Conservation (phyloP, 345 rosid genomes). For the Eucalyptus globulus region DNA sequence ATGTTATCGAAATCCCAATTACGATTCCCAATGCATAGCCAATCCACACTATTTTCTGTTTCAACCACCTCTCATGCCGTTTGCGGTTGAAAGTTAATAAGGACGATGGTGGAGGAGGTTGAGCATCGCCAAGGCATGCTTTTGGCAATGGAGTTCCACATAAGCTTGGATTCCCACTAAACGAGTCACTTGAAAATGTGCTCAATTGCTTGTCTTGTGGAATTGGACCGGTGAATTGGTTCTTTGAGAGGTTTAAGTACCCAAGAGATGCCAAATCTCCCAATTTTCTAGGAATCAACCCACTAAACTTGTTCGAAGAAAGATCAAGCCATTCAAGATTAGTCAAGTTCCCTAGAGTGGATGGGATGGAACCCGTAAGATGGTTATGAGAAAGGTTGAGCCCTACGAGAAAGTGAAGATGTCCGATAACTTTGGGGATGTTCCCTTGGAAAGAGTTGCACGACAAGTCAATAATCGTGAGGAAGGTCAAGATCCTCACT, state of each 20-base stretch:
- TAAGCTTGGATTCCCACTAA: neutral
- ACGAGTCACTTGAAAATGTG: neutral
- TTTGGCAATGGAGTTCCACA: neutral
- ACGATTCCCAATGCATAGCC: neutral
- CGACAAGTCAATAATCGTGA: neutral
- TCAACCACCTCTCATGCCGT: neutral
- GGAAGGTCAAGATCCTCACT: neutral
- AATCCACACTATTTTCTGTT: rapidly evolving
- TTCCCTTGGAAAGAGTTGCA: neutral
- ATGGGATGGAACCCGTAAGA: neutral
- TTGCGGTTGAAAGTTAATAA: rapidly evolving
- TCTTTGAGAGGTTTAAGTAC: neutral
- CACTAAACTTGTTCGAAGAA: neutral
- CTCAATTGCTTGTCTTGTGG: neutral
- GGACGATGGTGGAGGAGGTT: neutral
- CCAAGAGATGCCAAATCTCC: neutral
- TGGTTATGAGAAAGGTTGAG: neutral
- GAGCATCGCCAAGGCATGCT: neutral
- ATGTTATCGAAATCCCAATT: neutral
- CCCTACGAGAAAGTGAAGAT: neutral
- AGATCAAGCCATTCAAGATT: neutral
- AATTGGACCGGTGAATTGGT: neutral
- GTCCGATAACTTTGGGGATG: rapidly evolving
- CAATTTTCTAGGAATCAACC: neutral
- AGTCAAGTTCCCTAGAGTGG: neutral